Conservation (phyloP, 2,329 filamentous ascomycete genomes). For the Aureobasidium mangrovei region DNA sequence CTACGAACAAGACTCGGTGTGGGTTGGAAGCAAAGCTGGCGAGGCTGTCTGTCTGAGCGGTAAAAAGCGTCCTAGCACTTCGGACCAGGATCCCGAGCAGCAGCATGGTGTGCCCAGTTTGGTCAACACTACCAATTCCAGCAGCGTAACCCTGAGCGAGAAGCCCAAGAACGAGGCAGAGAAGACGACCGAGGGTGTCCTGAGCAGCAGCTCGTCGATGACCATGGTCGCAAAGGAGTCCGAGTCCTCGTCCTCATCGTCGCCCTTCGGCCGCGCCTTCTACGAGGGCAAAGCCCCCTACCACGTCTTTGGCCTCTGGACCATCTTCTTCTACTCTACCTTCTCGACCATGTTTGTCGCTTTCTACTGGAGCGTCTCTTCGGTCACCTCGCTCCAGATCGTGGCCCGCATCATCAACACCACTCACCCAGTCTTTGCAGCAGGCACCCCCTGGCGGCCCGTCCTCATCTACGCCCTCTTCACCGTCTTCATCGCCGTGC, state of each 20-base stretch:
- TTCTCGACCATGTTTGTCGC: conserved; percentile 39
- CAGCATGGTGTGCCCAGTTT: not conserved
- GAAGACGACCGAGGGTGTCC: not conserved
- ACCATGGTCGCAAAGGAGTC: not conserved
- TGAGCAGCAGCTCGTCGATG: conserved; percentile 12
- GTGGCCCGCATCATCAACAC: conserved; percentile 27
- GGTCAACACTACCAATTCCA: conserved; percentile 6
- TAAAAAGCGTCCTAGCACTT: conserved; percentile 7
- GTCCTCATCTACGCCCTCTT: conserved; percentile 36
- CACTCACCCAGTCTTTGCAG: conserved; percentile 15
- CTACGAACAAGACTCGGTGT: conserved; percentile 41
- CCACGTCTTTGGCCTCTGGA: conserved; percentile 39
- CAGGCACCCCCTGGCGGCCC: conserved; percentile 20
- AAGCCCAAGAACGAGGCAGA: not conserved
- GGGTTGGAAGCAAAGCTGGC: conserved; percentile 45
- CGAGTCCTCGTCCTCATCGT: conserved; percentile 34
- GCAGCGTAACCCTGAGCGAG: conserved; percentile 5
- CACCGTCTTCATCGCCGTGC: conserved; percentile 32
- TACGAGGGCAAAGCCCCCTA: conserved; percentile 45
- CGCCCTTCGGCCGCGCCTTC: conserved; percentile 49
- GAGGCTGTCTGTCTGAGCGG: conserved; percentile 39
- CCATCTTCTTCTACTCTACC: conserved; percentile 44
- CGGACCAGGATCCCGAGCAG: not conserved
- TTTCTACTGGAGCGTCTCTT: conserved; percentile 45
- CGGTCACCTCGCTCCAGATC: conserved; percentile 41